These are phyloP conservation scores for Suillus occidentalis DNA, from an alignment of 768 basidiomycete genomes.

Conservation along the genomic window DNA sequence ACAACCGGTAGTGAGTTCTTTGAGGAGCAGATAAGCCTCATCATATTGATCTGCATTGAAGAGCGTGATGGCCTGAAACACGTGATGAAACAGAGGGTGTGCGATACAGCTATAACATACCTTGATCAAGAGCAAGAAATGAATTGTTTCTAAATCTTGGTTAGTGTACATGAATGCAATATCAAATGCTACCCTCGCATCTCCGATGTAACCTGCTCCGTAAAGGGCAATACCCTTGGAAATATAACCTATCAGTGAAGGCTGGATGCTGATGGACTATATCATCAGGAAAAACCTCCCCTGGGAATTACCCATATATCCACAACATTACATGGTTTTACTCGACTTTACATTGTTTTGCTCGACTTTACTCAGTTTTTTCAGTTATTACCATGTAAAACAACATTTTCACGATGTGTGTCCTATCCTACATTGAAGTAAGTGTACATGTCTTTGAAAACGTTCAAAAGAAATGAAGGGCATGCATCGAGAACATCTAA, in stretches of 20 bases:
- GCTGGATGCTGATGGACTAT: background rate
- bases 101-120: background rate
- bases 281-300: conserved; percentile 1
- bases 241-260: background rate
- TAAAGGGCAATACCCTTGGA: background rate
- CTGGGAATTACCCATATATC: background rate
- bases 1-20: background rate
- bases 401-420: background rate
- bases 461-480: background rate
- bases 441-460: background rate
- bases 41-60: background rate
- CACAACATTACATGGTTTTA: background rate
- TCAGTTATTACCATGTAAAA: background rate
- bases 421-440: background rate
- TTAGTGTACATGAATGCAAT: background rate
- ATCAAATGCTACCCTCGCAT: background rate
- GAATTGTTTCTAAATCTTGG: background rate
- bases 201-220: background rate
- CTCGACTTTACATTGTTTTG: background rate
- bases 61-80: background rate
- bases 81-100: background rate
- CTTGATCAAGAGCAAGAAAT: background rate
- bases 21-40: background rate
- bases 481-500: background rate
- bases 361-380: background rate